A percentile compares a stretch with the other conserved stretches of the same genome.
Conservation (phyloP, 495 filamentous ascomycete species). For the Aspergillus diversus region DNA sequence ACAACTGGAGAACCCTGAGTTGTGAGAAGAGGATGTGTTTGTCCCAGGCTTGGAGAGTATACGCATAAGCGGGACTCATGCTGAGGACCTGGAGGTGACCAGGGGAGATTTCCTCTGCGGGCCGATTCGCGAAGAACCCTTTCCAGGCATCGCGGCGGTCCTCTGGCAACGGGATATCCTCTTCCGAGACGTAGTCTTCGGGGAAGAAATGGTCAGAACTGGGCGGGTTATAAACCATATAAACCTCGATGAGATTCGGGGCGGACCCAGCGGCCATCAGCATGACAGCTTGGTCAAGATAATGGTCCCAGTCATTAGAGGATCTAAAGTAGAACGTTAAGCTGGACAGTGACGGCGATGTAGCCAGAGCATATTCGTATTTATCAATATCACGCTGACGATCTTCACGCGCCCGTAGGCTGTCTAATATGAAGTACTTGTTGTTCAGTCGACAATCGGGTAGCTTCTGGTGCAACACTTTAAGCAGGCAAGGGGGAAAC, state of each 20-base stretch:
- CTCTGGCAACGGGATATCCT: neutral
- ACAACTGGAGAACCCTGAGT: slow-evolving; percentile 9
- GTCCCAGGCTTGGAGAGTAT: neutral
- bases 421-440: neutral
- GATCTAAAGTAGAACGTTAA: neutral
- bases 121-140: neutral
- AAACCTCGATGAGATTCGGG: slow-evolving; percentile 10
- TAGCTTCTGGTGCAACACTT: slow-evolving; percentile 10
- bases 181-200: too few relatives aligned
- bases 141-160: neutral
- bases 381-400: slow-evolving; percentile 2
- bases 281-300: slow-evolving; percentile 6
- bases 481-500: slow-evolving; percentile 9
- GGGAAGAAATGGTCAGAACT: too few relatives aligned
- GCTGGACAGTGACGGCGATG: slow-evolving; percentile 9
- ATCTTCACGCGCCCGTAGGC: neutral
- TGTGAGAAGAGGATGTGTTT: slow-evolving; percentile 5
- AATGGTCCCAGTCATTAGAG: neutral
- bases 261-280: slow-evolving; percentile 6
- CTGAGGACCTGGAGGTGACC: neutral
- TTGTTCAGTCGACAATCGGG: slow-evolving; percentile 1
- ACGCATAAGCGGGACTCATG: neutral
- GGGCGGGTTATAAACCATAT: neutral
- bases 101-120: neutral
- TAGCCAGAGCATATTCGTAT: slow-evolving; percentile 6